Evolutionary conservation across 2,329 filamentous ascomycete species (phyloP), one percentile per base, ranked within the genome.

Genomic region (Sordariomycetes sp.): DNA sequence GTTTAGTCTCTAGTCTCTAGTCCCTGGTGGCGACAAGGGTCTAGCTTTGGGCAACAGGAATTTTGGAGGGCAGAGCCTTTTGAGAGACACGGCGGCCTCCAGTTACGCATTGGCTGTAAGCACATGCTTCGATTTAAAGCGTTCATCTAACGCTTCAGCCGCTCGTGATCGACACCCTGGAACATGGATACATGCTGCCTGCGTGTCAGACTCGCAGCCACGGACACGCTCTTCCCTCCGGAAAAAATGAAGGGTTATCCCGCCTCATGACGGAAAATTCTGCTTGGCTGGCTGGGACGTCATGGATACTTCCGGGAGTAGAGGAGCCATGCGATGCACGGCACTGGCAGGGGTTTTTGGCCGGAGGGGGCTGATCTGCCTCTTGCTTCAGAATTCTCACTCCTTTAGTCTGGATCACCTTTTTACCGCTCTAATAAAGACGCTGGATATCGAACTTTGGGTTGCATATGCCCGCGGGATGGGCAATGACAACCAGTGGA

Each of bases 131-230:
- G 15, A n/a, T 7, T 17, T n/a, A 42, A 22, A 39, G 48, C n/a
- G 55, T 13, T 42, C 55, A 56, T 56, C 55, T 48, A 56, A 56
- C 48, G 55, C 48, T 20, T 52, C 55, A 56, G 55, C 28, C 55
- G n/a, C 10, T 52, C 55, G 20, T 56, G 55, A 56, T 56, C 55
- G 55, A 25, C 22, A n/a, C 28, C 51, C 45, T 56, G 55, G 55
- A 56, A 56, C 55, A 56, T 6, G 32, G 28, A 15, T n/a, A 17
- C 50, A 48, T 48, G 36, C 22, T 51, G 32, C 24, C 48, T 24
- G 15, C 55, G 55, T 56, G 48, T 56, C 55, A 56, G 52, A 12
- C 25, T 15, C 25, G n/a, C 50, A 48, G n/a, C 22, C 28, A 24
- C 48, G 39, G 50, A 45, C 45, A 36, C n/a, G 10, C 20, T 7